Evolutionary conservation across 345 rosid species (phyloP), one percentile per base, ranked within the genome.

Genomic region (Mercurialis annua): DNA sequence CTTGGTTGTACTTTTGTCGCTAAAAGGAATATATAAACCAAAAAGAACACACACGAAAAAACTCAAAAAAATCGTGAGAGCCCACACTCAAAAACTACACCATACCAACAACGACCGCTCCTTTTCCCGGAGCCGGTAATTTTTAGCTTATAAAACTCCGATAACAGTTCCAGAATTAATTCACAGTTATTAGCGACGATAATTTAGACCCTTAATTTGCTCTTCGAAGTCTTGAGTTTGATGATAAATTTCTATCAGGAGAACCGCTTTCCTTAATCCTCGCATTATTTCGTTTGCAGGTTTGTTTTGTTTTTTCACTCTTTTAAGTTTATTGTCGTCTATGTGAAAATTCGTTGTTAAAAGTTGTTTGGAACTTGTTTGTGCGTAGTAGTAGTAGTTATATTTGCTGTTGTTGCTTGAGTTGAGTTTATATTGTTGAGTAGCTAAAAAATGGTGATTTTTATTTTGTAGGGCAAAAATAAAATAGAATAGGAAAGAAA

Each of bases 191-290:
- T n/a, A n/a, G n/a, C n/a, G n/a, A n/a, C n/a, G n/a, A n/a, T 1
- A 46, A 46, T 1, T n/a, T n/a, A 50, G 54, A 6, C 16, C 2
- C 27, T 23, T 61, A 21, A 57, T 56, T 55, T 23, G 58, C 44
- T 66, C 5, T 68, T 34, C 49, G n/a, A 53, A 53, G 33, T 53
- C 58, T 33, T 24, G 34, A 61, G 27, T 61, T n/a, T n/a, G 51
- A 44, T 62, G 40, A 44, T 15, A 44, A 16, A 27, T 62, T 27
- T 6, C n/a, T 16, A 17, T 7, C 53, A 62, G 34, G 53, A 53
- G 33, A 16, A 24, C 17, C 12, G 16, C 24, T 62, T 9, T 46
- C 53, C 18, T 44, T 18, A 9, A 43, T 24, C 36, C 65, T 14
- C 38, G 24, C 53, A 60, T 60, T 60, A 10, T n/a, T n/a, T 60